Evolutionary conservation across 2,329 filamentous ascomycete species (phyloP).

Genomic region (Arachnomyces sp.): DNA sequence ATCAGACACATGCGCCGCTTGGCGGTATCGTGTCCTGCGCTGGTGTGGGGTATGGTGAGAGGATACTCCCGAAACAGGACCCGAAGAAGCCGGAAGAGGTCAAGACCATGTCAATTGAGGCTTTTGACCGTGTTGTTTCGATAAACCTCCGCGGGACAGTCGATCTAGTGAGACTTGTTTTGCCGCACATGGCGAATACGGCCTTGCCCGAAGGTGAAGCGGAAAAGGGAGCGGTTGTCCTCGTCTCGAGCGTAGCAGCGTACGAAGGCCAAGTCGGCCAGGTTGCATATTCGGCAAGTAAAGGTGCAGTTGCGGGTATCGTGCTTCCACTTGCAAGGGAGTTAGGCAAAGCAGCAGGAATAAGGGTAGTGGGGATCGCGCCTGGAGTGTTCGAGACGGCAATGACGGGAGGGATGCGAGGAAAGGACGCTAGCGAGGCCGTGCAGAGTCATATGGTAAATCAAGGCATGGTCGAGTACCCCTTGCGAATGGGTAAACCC

Average conservation of each 20-base stretch:
- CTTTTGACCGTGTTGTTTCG: constrained; percentile 50
- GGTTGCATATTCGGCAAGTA: constrained; percentile 20
- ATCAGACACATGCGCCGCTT: constrained; percentile 12
- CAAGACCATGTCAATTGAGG: constrained; percentile 45
- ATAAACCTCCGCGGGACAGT: constrained; percentile 21
- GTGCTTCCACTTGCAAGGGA: constrained; percentile 19
- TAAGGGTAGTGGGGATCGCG: constrained; percentile 18
- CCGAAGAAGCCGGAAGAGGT: background rate
- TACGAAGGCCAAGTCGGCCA: constrained; percentile 20
- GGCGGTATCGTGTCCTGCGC: constrained; percentile 16
- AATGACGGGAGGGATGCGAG: constrained; percentile 13
- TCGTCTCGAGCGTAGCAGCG: constrained; percentile 18
- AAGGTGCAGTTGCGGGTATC: constrained; percentile 17
- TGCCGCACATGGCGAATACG: constrained; percentile 17
- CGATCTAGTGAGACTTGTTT: constrained; percentile 16
- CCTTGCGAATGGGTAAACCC: constrained; percentile 15
- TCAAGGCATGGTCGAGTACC: constrained; percentile 18
- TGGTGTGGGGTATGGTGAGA: constrained; percentile 16
- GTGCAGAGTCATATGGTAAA: constrained; percentile 4
- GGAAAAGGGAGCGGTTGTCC: constrained; percentile 17
- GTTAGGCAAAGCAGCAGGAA: constrained; percentile 16
- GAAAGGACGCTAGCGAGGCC: constrained; percentile 4
- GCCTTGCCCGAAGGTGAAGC: constrained; percentile 14
- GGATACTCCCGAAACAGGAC: constrained; percentile 13
- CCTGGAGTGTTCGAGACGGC: constrained; percentile 18